Conservation (phyloP, 1,284 basidiomycete genomes). For the Termitomyces sp. region DNA sequence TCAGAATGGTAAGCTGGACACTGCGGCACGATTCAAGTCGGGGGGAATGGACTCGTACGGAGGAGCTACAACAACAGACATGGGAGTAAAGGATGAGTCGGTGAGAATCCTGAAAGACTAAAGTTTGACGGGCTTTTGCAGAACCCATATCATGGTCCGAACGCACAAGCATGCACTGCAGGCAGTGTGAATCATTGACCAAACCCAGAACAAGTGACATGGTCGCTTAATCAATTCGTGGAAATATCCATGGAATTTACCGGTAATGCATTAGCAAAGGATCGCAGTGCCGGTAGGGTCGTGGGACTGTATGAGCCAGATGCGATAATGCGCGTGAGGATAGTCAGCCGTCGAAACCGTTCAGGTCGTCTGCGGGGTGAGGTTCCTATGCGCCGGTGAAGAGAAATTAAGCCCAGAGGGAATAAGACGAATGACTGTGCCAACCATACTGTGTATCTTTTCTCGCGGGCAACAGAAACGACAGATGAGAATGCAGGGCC, state of each 20-base stretch:
- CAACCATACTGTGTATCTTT: constrained; percentile 85
- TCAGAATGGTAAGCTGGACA: neutral
- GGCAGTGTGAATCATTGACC: no score
- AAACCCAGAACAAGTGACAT: no score
- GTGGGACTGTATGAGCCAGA: constrained; percentile 28
- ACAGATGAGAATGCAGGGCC: constrained; percentile 83
- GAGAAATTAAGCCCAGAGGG: neutral
- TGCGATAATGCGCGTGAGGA: constrained; percentile 79
- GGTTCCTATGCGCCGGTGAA: constrained; percentile 77
- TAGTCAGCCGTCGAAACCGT: constrained; percentile 93
- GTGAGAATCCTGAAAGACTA: no score
- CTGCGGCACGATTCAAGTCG: neutral
- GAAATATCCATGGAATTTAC: no score
- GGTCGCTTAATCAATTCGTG: no score
- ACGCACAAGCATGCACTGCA: no score
- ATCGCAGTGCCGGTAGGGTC: constrained; percentile 40
- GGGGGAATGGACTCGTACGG: constrained; percentile 11
- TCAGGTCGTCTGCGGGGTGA: constrained; percentile 94
- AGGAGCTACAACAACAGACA: constrained; percentile 17
- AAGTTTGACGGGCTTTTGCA: no score
- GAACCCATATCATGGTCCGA: no score
- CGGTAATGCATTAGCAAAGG: constrained; percentile 42
- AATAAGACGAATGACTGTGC: neutral
- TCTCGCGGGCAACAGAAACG: constrained; percentile 83
- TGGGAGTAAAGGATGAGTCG: neutral